These are phyloP conservation scores for Amniculicola lignicola DNA, from an alignment of 495 filamentous ascomycete genomes.

Conservation along the genomic window DNA sequence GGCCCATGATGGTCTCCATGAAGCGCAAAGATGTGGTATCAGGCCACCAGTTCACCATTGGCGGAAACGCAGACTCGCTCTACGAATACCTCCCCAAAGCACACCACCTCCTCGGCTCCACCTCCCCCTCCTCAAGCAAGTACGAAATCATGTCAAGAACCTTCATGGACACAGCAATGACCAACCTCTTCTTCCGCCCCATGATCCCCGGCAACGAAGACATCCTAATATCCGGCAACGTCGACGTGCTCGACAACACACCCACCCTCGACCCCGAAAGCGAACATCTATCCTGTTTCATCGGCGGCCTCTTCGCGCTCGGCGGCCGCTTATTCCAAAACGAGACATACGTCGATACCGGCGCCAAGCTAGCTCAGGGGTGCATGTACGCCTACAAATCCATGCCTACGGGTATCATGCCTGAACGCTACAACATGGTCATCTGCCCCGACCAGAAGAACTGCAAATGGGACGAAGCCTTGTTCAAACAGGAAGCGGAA, in stretches of 20 bases:
- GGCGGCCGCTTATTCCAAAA: constrained; percentile 59
- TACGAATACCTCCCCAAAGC: constrained; percentile 48
- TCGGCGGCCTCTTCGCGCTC: constrained; percentile 60
- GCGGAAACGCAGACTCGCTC: constrained; percentile 41
- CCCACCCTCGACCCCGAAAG: constrained; percentile 43
- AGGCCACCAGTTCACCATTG: constrained; percentile 40
- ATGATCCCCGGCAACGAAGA: constrained; percentile 40
- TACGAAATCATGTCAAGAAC: constrained; percentile 33
- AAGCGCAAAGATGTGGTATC: constrained; percentile 45
- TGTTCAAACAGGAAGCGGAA: constrained; percentile 42
- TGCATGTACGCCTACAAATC: constrained; percentile 60
- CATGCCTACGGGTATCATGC: constrained; percentile 60
- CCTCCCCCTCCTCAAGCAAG: constrained; percentile 33
- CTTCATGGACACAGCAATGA: constrained; percentile 38
- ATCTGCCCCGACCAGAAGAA: constrained; percentile 46
- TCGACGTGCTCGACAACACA: constrained; percentile 23
- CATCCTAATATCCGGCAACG: constrained; percentile 40
- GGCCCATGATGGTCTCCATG: constrained; percentile 41
- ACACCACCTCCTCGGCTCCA: constrained; percentile 47
- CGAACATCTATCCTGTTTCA: constrained; percentile 62
- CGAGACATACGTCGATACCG: constrained; percentile 53
- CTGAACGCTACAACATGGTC: constrained; percentile 55
- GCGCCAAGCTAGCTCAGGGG: constrained; percentile 55
- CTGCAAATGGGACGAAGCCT: constrained; percentile 56
- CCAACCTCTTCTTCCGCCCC: constrained; percentile 41